These are phyloP conservation scores for Setomelanomma holmii DNA, from an alignment of 2,329 filamentous ascomycete species.

Conservation along the genomic window DNA sequence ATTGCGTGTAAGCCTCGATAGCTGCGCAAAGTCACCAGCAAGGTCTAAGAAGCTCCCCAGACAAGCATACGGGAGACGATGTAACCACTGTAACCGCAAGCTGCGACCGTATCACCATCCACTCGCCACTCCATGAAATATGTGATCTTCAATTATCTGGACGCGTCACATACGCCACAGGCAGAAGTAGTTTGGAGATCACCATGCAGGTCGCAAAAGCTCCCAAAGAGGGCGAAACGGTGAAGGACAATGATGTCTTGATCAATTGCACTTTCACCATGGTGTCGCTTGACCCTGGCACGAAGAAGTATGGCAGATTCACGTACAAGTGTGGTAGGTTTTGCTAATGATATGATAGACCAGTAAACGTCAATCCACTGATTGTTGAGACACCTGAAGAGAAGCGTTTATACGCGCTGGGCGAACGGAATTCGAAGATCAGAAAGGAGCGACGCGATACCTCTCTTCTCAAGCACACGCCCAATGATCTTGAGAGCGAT, in stretches of 20 bases:
- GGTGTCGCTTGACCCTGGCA: slow-evolving; percentile 74
- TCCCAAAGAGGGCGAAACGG: slow-evolving; percentile 63
- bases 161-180: slow-evolving; percentile 74
- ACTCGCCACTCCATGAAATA: slow-evolving; percentile 76
- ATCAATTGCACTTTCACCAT: slow-evolving; percentile 80
- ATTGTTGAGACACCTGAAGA: slow-evolving; percentile 70
- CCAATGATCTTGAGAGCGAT: slow-evolving; percentile 73
- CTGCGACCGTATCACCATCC: slow-evolving; percentile 70
- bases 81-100: slow-evolving; percentile 70
- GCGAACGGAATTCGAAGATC: slow-evolving; percentile 70
- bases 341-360: slow-evolving; percentile 45
- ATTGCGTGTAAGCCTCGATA: slow-evolving; percentile 66
- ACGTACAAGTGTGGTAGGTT: not conserved
- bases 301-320: slow-evolving; percentile 62
- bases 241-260: slow-evolving; percentile 66
- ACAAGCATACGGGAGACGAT: slow-evolving; percentile 72
- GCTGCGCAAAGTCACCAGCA: slow-evolving; percentile 54
- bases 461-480: slow-evolving; percentile 70
- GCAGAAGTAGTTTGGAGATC: slow-evolving; percentile 75
- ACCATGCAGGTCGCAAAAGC: slow-evolving; percentile 76
- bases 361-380: slow-evolving; percentile 67
- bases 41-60: slow-evolving; percentile 27
- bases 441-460: slow-evolving; percentile 69
- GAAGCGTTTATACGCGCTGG: slow-evolving; percentile 66
- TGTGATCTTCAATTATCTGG: slow-evolving; percentile 78